A percentile compares a stretch with the other conserved stretches of the same genome.
Conservation (phyloP, 1,139 yeast genomes). For the Meyerozyma elateridarum region DNA sequence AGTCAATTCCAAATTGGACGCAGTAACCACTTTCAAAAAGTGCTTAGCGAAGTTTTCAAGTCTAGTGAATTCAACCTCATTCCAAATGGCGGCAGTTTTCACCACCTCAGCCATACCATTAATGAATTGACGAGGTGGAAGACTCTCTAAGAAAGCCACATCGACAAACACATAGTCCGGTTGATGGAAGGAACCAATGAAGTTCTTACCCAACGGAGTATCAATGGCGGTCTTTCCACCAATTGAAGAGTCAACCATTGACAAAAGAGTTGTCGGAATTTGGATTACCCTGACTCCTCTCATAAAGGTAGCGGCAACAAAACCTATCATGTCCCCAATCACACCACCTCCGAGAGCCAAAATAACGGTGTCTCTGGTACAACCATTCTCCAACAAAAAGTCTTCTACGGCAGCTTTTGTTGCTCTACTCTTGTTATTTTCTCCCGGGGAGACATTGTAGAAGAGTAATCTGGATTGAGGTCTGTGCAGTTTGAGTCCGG, state of each 20-base stretch:
- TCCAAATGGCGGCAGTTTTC: constrained; percentile 98
- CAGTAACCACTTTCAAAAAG: constrained; percentile 59
- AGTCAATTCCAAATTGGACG: constrained; percentile 47
- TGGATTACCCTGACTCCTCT: constrained; percentile 94
- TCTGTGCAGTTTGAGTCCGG: constrained; percentile 21
- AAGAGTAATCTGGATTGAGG: constrained; percentile 62
- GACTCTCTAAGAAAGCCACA: constrained; percentile 77
- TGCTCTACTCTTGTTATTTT: constrained; percentile 78
- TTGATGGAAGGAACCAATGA: constrained; percentile 97
- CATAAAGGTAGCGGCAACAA: constrained; percentile 98
- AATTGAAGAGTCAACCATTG: constrained; percentile 98
- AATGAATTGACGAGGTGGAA: constrained; percentile 90
- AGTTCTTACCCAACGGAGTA: constrained; percentile 95
- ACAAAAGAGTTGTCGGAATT: constrained; percentile 85
- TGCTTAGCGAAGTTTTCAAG: constrained; percentile 70
- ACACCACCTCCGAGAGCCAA: constrained; percentile 98
- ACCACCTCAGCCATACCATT: constrained; percentile 99
- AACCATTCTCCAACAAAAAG: constrained; percentile 75
- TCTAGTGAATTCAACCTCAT: constrained; percentile 78
- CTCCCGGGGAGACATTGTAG: constrained; percentile 88
- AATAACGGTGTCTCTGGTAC: constrained; percentile 94
- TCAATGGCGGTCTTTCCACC: constrained; percentile 99
- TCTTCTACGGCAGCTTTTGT: constrained; percentile 95
- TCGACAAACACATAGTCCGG: constrained; percentile 88
- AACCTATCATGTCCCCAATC: constrained; percentile 98